Evolutionary conservation across 352 stramenopile genomes (phyloP).

Genomic region (Peronosclerospora sorghi): DNA sequence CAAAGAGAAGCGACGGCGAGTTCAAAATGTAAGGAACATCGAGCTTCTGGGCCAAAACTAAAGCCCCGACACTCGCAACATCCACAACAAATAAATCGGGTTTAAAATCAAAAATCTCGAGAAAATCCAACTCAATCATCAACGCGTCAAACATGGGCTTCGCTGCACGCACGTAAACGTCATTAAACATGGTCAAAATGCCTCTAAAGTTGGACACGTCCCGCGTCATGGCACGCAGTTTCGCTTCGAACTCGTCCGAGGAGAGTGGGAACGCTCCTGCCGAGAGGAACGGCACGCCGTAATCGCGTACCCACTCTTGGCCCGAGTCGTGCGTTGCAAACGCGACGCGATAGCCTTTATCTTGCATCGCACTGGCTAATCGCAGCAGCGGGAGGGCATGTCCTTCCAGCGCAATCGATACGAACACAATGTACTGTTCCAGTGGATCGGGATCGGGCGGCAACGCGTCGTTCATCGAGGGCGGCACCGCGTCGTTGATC

Average conservation of each 20-base stretch:
- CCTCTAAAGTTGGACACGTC: constrained; percentile 77
- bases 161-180: constrained; percentile 72
- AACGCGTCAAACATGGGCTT: constrained; percentile 73
- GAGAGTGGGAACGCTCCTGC: constrained; percentile 66
- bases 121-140: constrained; percentile 29
- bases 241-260: constrained; percentile 50
- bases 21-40: constrained; percentile 70
- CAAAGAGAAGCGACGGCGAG: constrained; percentile 79
- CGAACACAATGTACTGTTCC: constrained; percentile 56
- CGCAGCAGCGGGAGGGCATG: constrained; percentile 71
- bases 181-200: constrained; percentile 84
- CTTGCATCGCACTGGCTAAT: constrained; percentile 61
- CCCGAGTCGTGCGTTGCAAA: constrained; percentile 81
- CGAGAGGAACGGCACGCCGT: constrained; percentile 55
- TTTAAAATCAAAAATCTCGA: constrained; percentile 6
- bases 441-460: constrained; percentile 7
- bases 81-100: constrained; percentile 73
- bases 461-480: background rate
- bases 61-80: constrained; percentile 69
- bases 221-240: constrained; percentile 68
- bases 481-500: background rate
- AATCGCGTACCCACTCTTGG: constrained; percentile 50
- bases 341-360: constrained; percentile 57
- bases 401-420: constrained; percentile 74
- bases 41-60: constrained; percentile 72